Evolutionary conservation across 352 stramenopile genomes (phyloP), one percentile per base, ranked within the genome.

Genomic region (Phytopythium aichiense): DNA sequence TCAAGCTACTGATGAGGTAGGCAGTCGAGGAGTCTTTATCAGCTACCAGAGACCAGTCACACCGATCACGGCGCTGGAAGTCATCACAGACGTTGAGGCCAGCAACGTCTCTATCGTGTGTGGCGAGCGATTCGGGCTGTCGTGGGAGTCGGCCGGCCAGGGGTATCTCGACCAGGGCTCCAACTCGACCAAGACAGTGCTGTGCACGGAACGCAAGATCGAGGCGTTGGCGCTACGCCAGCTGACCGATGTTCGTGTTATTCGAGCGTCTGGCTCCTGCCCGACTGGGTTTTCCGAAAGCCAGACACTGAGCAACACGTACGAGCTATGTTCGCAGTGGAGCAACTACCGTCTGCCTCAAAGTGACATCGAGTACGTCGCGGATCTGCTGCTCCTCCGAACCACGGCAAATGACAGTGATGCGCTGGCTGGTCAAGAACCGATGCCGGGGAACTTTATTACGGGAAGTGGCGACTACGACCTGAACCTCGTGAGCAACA

Each of bases 11-110:
- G 23, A 7, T 15, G 46, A 52, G 23, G 13, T 8, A 9, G 46
- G 12, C 23, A 52, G 4, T 12, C 22, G 46, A 52, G 23, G 46
- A 33, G 46, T 52, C 9, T 52, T 52, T 12, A 52, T 52, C 46
- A 52, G 46, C 46, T 52, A 52, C 46, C 46, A 52, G 46, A 22
- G 22, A 13, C 46, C 46, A 52, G 46, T 52, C 23, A 25, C 18
- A 4, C 46, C 46, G 2, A 52, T 52, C 46, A 33, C 46, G 20
- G 46, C 23, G 23, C 12, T 52, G 1, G 46, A 31, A 6, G 23
- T 52, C 22, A 18, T 52, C 46, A 35, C 46, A 18, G 12, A 16
- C 15, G 46, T 16, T 11, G 46, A 35, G 9, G 7, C 46, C 23
- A n/a, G 22, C 46, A 52, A 30, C 13, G 12, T 33, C 15, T n/a